Percentiles rank a stretch among this genome's conserved stretches.
Evolutionary conservation across 2,329 filamentous ascomycete genomes (phyloP).

Genomic region (Xylaria sp.): DNA sequence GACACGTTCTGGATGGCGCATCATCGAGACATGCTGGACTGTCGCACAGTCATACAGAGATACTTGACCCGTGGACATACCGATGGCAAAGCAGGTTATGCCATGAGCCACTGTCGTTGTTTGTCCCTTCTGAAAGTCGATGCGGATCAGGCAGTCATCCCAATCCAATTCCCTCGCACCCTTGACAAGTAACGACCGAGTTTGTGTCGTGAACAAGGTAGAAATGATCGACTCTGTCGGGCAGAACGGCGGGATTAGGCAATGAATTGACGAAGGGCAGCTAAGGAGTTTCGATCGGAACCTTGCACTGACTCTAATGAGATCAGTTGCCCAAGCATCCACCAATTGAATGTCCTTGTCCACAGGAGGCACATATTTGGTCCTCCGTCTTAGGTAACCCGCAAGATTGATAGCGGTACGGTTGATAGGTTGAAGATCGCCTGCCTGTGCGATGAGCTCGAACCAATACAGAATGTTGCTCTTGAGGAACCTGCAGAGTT

Average conservation of each 20-base stretch:
- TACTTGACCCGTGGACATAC: conserved; percentile 46
- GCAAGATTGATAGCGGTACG: conserved; percentile 48
- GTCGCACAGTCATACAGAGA: conserved; percentile 44
- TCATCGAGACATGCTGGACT: conserved; percentile 34
- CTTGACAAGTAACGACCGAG: conserved; percentile 28
- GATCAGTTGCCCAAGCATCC: conserved; percentile 48
- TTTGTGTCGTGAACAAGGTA: conserved; percentile 35
- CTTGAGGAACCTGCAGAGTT: conserved; percentile 70
- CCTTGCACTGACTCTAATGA: conserved; percentile 48
- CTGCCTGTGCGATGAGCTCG: conserved; percentile 44
- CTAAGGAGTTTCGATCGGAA: conserved; percentile 46
- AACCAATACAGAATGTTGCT: conserved; percentile 48
- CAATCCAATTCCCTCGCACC: conserved; percentile 38
- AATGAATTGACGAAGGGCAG: conserved; percentile 50
- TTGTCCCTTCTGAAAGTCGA: conserved; percentile 44
- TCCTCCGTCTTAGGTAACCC: conserved; percentile 43
- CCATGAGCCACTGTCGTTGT: conserved; percentile 44
- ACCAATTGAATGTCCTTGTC: conserved; percentile 40
- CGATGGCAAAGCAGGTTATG: conserved; percentile 46
- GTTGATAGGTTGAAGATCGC: conserved; percentile 41
- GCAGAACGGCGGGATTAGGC: conserved; percentile 49
- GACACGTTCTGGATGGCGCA: conserved; percentile 44
- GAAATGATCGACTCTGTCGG: conserved; percentile 48
- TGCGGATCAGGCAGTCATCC: conserved; percentile 49
- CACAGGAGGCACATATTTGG: conserved; percentile 40